Evolutionary conservation across 805 yeast species (phyloP), one percentile per base, ranked within the genome.

Genomic region (Candida mattraensis): DNA sequence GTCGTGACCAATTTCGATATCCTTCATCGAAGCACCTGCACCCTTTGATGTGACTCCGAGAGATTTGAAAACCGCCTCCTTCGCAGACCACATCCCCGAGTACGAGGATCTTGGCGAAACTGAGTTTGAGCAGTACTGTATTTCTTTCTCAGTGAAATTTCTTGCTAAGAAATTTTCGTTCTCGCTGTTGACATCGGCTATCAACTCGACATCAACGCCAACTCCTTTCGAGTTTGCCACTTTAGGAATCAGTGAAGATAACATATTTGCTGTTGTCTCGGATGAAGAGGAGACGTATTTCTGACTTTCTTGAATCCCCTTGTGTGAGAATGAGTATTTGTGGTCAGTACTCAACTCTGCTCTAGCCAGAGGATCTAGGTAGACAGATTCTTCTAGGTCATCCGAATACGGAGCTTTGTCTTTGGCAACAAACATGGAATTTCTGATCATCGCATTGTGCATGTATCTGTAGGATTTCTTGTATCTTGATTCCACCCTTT

Each of bases 81-180:
- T 93, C 28, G 99, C 99, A 19, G 96, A 87, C 99, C 99, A 93
- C 28, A 95, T 84, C 30, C 99, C 99, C 18, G 99, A 88, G 65
- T 76, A 93, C 3, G 97, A 87, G 10, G 98, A 87, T 56, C 79
- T 84, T 33, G 93, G 86, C 48, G 74, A 73, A 27, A 97, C 72
- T 20, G 96, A 79, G 21, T 69, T 58, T 42, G 63, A 50, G 63
- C 97, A 88, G 72, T 93, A 93, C 22, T 67, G 70, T 49, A 82
- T 80, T 70, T 93, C 99, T 12, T 64, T 69, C 6, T 60, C 69
- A 28, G 98, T 89, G 74, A 89, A 93, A 73, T 93, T 93, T 60
- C 98, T 80, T 64, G 83, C 88, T 40, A 94, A 60, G 64, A 93
- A 93, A 15, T 96, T 91, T 35, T 81, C 88, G 63, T 91, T 93